These are phyloP conservation scores for Macrocybe gigantea DNA, from an alignment of 768 basidiomycete species.

Conservation along the genomic window DNA sequence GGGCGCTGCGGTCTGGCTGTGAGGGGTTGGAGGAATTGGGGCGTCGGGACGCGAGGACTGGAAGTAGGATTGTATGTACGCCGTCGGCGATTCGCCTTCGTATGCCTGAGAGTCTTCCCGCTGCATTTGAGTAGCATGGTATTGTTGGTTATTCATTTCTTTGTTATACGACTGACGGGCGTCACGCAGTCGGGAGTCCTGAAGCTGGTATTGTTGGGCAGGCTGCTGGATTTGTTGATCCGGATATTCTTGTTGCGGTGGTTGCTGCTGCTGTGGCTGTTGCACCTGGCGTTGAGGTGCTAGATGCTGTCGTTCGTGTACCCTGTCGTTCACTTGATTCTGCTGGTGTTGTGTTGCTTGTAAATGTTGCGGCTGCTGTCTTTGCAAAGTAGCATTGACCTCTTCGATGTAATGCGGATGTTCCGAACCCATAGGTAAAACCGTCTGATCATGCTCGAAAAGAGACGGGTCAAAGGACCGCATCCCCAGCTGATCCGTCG, in stretches of 20 bases:
- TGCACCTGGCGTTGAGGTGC: slow-evolving; percentile 5
- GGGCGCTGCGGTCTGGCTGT: slow-evolving; percentile 68
- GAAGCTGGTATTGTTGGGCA: slow-evolving; percentile 7
- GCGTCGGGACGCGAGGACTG: slow-evolving; percentile 63
- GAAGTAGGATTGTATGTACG: slow-evolving; percentile 56
- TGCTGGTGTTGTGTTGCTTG: background rate
- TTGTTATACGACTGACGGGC: slow-evolving; percentile 9
- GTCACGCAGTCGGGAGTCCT: background rate
- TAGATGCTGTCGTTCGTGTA: background rate
- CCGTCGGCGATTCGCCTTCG: slow-evolving; percentile 51
- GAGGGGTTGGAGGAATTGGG: slow-evolving; percentile 76
- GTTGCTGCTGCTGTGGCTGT: slow-evolving; percentile 2
- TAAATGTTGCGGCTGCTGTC: background rate
- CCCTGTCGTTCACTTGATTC: slow-evolving; percentile 1
- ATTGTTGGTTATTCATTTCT: slow-evolving; percentile 11
- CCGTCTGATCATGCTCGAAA: slow-evolving; percentile 34
- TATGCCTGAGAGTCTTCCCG: slow-evolving; percentile 35
- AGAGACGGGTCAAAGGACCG: slow-evolving; percentile 52
- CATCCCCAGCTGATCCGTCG: slow-evolving; percentile 59
- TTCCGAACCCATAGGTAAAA: slow-evolving; percentile 17
- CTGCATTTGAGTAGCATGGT: slow-evolving; percentile 5
- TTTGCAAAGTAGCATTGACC: slow-evolving; percentile 9
- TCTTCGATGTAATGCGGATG: slow-evolving; percentile 24
- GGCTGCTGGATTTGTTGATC: background rate
- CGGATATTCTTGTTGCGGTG: background rate